Percentiles rank a stretch among this genome's conserved stretches.
These are phyloP conservation scores for Encephalitozoon romaleae DNA, from an alignment of 371 early-diverging fungal genomes.

Conservation along the genomic window DNA sequence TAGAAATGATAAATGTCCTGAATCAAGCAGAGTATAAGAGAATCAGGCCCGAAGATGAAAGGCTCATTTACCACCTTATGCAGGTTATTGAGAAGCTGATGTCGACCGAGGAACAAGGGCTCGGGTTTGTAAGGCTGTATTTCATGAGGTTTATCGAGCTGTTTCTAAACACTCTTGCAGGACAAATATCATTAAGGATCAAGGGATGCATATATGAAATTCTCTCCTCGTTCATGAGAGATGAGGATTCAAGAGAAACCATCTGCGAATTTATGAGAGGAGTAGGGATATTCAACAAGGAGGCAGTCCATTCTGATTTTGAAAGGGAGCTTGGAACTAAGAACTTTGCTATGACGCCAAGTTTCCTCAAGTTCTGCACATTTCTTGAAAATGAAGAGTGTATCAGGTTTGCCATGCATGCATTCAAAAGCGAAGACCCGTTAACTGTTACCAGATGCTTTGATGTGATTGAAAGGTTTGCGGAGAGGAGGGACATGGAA, in stretches of 20 bases:
- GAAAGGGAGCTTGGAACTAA: conserved; percentile 17
- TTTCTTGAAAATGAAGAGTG: not conserved
- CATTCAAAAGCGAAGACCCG: conserved; percentile 46
- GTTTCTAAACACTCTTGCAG: conserved; percentile 28
- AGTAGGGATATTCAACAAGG: conserved; percentile 25
- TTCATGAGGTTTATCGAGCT: conserved; percentile 38
- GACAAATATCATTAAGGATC: not conserved
- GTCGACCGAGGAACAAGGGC: not conserved
- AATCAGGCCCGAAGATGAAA: conserved; percentile 37
- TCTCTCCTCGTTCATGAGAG: conserved; percentile 24
- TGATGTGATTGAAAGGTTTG: conserved; percentile 22
- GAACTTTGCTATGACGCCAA: conserved; percentile 14
- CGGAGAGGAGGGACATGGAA: not conserved
- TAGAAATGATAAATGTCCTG: conserved; percentile 13
- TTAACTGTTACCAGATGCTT: conserved; percentile 30
- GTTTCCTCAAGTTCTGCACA: conserved; percentile 34
- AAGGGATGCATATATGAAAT: conserved; percentile 44
- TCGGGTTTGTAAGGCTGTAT: conserved; percentile 11
- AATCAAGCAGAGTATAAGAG: conserved; percentile 9
- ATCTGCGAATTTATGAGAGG: conserved; percentile 32
- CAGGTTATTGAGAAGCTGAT: conserved; percentile 32
- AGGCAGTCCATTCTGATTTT: not conserved
- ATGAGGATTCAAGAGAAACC: conserved; percentile 14
- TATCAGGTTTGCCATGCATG: conserved; percentile 20
- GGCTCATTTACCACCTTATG: conserved; percentile 29